Conservation (phyloP, 1,139 yeast species). For the Yamadazyma dendronema region DNA sequence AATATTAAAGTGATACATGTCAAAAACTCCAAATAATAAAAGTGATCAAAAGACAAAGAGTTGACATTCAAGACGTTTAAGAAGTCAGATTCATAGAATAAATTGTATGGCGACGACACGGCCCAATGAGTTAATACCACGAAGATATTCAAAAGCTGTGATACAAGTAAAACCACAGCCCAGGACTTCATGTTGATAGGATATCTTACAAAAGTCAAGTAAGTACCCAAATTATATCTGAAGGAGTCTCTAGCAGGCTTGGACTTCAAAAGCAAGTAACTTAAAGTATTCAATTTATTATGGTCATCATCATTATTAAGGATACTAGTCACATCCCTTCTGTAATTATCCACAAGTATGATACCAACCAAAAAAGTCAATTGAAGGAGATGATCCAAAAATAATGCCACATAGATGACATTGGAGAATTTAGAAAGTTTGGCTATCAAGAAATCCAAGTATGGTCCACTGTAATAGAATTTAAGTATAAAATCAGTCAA, state of each 20-base stretch:
- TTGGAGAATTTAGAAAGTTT: constrained; percentile 19
- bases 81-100: constrained; percentile 20
- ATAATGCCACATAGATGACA: constrained; percentile 33
- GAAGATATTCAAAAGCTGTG: constrained; percentile 20
- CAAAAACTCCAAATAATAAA: constrained; percentile 33
- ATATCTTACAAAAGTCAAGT: constrained; percentile 32
- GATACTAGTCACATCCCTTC: constrained; percentile 60
- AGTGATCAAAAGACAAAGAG: constrained; percentile 14
- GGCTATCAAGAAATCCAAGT: constrained; percentile 17
- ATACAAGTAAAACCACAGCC: constrained; percentile 17
- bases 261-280: constrained; percentile 23
- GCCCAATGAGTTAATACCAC: constrained; percentile 25
- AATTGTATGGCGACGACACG: constrained; percentile 24
- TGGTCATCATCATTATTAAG: constrained; percentile 9
- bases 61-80: constrained; percentile 8
- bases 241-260: constrained; percentile 21
- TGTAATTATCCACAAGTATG: constrained; percentile 62
- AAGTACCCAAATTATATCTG: constrained; percentile 33
- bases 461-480: constrained; percentile 19
- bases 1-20: constrained; percentile 27
- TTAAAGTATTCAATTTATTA: constrained; percentile 22
- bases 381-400: constrained; percentile 59
- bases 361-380: constrained; percentile 64
- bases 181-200: constrained; percentile 25
- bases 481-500: constrained; percentile 11